Evolutionary conservation across 1,139 yeast genomes (phyloP), one percentile per base, ranked within the genome.

Genomic region (Yamadazyma jaroonii): DNA sequence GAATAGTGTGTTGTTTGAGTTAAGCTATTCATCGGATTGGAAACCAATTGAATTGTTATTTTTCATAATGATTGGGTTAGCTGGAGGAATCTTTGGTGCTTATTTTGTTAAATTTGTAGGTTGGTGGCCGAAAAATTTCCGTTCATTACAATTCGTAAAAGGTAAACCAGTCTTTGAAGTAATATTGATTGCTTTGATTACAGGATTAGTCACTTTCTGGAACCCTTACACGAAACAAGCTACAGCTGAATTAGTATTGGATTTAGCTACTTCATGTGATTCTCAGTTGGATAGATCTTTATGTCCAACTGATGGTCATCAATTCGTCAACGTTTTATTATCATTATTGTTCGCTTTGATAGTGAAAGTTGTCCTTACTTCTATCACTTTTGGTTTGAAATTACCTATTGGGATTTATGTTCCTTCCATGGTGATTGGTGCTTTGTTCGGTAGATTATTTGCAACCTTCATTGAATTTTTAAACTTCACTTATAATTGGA

Each of bases 401-500:
- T 62, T 81, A 3, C 87, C 87, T 0, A 72, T 80, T 38, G 87
- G 87, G 15, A 76, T 81, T 15, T 81, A 81, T 50, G 82, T 81
- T 0, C 87, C 87, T 1, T 75, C 84, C 1, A 79, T 81, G 85
- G 83, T 79, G 1, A 66, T 74, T 38, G 87, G 87, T 6, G 85
- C 86, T 0, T 57, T 81, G 11, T 79, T 77, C 59, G 87, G 87
- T 0, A 54, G 84, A 21, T 54, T 74, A 5, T 63, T 77, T 41
- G 79, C 79, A 1, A 64, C 75, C 61, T 27, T 56, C n/a, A 52
- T 78, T 13, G 76, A 75, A 42, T 71, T 64, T 54, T 28, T 64
- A 6, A 67, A 66, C 30, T 46, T 57, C 35, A 36, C 47, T 8
- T 48, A 52, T 29, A 56, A 60, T 43, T 34, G 22, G 43, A 39